Evolutionary conservation across 805 yeast genomes (phyloP).

Genomic region (Candida ovalis): DNA sequence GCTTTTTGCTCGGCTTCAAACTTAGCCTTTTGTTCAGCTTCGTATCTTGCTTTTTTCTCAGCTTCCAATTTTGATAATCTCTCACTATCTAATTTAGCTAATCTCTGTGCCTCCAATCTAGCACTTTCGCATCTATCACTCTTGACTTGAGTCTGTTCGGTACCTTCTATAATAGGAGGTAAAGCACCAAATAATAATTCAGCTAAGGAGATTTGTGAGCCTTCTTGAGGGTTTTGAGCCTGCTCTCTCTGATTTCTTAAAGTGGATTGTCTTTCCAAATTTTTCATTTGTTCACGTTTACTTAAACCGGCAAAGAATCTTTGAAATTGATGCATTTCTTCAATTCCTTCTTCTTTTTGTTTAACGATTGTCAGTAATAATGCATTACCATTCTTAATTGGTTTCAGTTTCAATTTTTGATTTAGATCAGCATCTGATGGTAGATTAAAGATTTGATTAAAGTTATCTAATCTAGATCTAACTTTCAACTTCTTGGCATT

Average conservation of each 20-base stretch:
- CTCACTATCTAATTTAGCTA: not conserved
- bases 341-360: not conserved
- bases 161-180: not conserved
- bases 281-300: not conserved
- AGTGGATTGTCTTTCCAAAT: not conserved
- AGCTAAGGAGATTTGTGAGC: conserved; percentile 3
- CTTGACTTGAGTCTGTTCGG: not conserved
- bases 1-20: not conserved
- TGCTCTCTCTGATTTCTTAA: not conserved
- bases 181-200: conserved; percentile 1
- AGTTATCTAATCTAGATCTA: conserved; percentile 21
- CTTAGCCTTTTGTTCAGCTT: not conserved
- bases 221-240: not conserved
- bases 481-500: conserved; percentile 14
- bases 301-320: not conserved
- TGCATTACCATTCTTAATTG: conserved; percentile 19
- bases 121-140: not conserved
- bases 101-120: not conserved
- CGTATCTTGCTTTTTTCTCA: not conserved
- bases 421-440: conserved; percentile 23
- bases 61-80: not conserved
- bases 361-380: conserved; percentile 18
- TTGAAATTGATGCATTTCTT: conserved; percentile 1
- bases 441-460: conserved; percentile 15
- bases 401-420: conserved; percentile 11